phyloP scores from a whole-genome alignment of 1,284 basidiomycete species.

The Malassezia restricta region DNA sequence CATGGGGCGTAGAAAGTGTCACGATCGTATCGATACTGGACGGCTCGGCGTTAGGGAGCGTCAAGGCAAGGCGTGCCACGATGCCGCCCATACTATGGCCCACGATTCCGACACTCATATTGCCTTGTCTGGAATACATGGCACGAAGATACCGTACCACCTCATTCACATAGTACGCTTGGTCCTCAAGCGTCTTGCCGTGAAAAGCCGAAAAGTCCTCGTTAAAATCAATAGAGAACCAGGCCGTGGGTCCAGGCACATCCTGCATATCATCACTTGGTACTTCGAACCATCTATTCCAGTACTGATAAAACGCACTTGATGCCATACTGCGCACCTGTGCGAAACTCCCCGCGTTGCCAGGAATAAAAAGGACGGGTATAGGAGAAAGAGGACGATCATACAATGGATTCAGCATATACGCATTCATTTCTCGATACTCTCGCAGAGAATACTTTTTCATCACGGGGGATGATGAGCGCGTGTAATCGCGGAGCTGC shows the following conservation, averaged over 20 bases:
- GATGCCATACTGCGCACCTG: conserved; percentile 92
- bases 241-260: conserved; percentile 16
- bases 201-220: conserved; percentile 95
- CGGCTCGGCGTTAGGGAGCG: conserved; percentile 51
- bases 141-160: conserved; percentile 67
- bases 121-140: conserved; percentile 51
- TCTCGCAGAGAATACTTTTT: conserved; percentile 70
- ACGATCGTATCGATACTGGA: conserved; percentile 62
- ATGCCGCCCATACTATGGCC: conserved; percentile 99
- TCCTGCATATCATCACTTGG: conserved; percentile 22
- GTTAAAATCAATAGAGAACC: conserved; percentile 63
- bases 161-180: conserved; percentile 64
- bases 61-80: conserved; percentile 59
- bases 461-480: conserved; percentile 56
- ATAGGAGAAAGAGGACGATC: conserved; percentile 16
- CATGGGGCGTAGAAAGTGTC: conserved; percentile 89
- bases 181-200: conserved; percentile 70
- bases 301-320: conserved; percentile 70
- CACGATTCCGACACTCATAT: conserved; percentile 57
- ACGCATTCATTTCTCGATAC: conserved; percentile 59
- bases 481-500: conserved; percentile 49
- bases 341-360: conserved; percentile 86
- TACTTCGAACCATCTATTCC: conserved; percentile 38
- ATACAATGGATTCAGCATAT: neutral
- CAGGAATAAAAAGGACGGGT: conserved; percentile 90